These are phyloP conservation scores for Nemania sp. DNA, from an alignment of 2,329 filamentous ascomycete species.

Conservation along the genomic window DNA sequence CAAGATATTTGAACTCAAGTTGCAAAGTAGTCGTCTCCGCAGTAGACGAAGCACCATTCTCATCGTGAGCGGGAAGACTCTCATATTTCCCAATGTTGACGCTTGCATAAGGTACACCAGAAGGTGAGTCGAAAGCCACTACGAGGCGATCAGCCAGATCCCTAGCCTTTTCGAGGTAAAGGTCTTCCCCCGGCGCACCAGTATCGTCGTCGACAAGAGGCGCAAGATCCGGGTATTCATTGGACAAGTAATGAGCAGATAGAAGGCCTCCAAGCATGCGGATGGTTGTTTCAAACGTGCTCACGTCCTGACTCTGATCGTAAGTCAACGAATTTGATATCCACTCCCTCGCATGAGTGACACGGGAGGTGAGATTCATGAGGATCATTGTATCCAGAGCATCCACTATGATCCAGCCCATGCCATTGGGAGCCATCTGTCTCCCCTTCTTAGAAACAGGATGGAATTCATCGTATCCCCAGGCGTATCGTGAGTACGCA, in stretches of 20 bases:
- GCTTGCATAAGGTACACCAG: slow-evolving; percentile 90
- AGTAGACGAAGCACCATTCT: slow-evolving; percentile 90
- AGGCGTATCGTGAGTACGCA: slow-evolving; percentile 90
- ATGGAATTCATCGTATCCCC: slow-evolving; percentile 92
- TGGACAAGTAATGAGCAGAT: slow-evolving; percentile 95
- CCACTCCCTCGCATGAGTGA: slow-evolving; percentile 90
- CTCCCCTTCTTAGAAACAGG: slow-evolving; percentile 82
- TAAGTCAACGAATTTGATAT: slow-evolving; percentile 83
- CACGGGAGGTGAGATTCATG: slow-evolving; percentile 92
- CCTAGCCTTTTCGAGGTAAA: slow-evolving; percentile 95
- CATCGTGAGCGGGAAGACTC: slow-evolving; percentile 84
- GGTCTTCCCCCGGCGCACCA: slow-evolving; percentile 81
- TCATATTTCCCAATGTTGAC: slow-evolving; percentile 83
- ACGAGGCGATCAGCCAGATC: slow-evolving; percentile 90
- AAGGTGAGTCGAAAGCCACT: slow-evolving; percentile 86
- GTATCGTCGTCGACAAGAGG: slow-evolving; percentile 77
- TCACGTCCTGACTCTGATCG: slow-evolving; percentile 94
- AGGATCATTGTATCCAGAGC: slow-evolving; percentile 96
- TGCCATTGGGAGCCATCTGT: slow-evolving; percentile 87
- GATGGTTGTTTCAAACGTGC: slow-evolving; percentile 97
- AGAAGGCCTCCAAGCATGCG: slow-evolving; percentile 95
- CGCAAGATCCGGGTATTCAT: slow-evolving; percentile 81
- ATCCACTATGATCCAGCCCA: slow-evolving; percentile 99
- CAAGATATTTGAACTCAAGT: slow-evolving; percentile 96
- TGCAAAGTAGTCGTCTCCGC: slow-evolving; percentile 93